Conservation (phyloP, 768 basidiomycete genomes). For the Ramaria rubella region DNA sequence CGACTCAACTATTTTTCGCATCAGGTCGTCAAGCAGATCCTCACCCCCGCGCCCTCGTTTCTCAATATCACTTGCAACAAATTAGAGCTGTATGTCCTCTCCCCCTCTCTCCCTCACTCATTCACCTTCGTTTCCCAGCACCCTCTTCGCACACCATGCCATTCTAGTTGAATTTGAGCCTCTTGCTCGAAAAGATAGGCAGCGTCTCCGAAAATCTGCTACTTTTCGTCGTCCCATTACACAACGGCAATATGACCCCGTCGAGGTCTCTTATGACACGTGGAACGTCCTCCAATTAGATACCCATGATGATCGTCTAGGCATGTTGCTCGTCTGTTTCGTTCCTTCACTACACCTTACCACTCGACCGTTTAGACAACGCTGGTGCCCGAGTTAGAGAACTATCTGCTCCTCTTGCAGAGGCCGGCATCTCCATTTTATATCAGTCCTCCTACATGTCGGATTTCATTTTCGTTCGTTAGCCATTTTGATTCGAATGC, state of each 20-base stretch:
- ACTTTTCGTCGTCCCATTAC: constrained; percentile 12
- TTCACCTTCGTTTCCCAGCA: too few species aligned
- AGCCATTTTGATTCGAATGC: constrained; percentile 1
- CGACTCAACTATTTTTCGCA: constrained; percentile 53
- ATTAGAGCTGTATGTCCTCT: constrained; percentile 49
- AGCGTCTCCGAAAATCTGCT: constrained; percentile 37
- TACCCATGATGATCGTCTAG: constrained; percentile 65
- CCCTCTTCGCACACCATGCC: constrained; percentile 59
- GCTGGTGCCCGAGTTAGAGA: constrained; percentile 70
- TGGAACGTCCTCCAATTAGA: constrained; percentile 82
- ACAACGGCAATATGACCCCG: constrained; percentile 22
- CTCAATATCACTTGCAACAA: constrained; percentile 74
- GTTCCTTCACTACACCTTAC: constrained; percentile 9
- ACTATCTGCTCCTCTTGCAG: constrained; percentile 68
- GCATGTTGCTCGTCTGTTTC: constrained; percentile 30
- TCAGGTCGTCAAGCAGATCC: constrained; percentile 61
- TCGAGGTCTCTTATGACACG: constrained; percentile 65
- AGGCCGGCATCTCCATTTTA: constrained; percentile 71
- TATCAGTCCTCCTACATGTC: constrained; percentile 81
- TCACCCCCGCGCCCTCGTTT: constrained; percentile 59
- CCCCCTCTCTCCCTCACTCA: constrained; percentile 9
- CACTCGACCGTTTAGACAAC: constrained; percentile 37
- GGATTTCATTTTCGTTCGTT: constrained; percentile 71
- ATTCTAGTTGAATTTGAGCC: constrained; percentile 53
- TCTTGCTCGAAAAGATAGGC: constrained; percentile 53